Conservation (phyloP, 768 basidiomycete genomes). For the Tricholoma flavovirens region DNA sequence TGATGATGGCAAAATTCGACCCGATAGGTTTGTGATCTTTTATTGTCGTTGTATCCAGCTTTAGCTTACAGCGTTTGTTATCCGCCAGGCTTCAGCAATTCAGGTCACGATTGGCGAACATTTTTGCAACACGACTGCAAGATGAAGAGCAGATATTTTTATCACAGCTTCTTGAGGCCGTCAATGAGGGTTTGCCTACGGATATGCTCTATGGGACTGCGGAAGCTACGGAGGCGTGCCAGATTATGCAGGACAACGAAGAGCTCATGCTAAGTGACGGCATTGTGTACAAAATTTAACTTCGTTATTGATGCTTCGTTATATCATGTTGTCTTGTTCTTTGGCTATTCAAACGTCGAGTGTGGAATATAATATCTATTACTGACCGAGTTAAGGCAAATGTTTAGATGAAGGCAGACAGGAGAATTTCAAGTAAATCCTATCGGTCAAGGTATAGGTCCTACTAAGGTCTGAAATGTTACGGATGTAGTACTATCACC, state of each 20-base stretch:
- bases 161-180: constrained; percentile 56
- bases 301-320: background rate
- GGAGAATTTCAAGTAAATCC: too few species aligned
- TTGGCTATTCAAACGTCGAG: too few species aligned
- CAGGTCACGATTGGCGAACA: constrained; percentile 66
- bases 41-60: constrained; percentile 3
- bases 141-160: constrained; percentile 77
- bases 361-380: background rate
- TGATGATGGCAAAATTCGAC: constrained; percentile 39
- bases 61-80: constrained; percentile 1
- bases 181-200: constrained; percentile 73
- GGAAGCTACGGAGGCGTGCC: constrained; percentile 72
- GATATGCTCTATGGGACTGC: constrained; percentile 70
- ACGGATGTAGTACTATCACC: too few species aligned
- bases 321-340: too few species aligned
- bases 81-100: constrained; percentile 66
- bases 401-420: too few species aligned
- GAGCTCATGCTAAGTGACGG: constrained; percentile 88
- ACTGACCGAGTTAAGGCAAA: too few species aligned
- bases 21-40: constrained; percentile 51
- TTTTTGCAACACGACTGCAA: constrained; percentile 62
- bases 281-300: constrained; percentile 77
- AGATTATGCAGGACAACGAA: constrained; percentile 70
- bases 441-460: too few species aligned
- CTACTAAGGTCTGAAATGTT: too few species aligned